phyloP scores from a whole-genome alignment of 805 yeast genomes.

The Candida ficus region DNA sequence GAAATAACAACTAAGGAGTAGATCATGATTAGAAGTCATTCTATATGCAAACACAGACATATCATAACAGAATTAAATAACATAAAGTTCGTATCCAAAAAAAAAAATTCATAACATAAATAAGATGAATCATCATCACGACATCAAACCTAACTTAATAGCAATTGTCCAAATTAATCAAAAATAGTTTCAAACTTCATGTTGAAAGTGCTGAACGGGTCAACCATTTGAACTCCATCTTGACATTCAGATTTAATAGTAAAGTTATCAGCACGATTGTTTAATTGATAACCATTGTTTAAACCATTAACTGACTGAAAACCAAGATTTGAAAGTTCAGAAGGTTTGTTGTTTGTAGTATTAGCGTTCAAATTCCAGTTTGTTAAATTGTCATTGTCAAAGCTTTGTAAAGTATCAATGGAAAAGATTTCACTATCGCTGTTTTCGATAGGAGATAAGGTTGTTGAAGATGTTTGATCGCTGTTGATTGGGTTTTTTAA shows the following conservation, averaged over 20 bases:
- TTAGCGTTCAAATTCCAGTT: background rate
- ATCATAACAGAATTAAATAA: background rate
- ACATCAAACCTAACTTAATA: too few species aligned
- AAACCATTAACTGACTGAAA: background rate
- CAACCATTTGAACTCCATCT: background rate
- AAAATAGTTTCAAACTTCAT: conserved; percentile 5
- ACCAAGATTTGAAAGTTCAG: background rate
- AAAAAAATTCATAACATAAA: background rate
- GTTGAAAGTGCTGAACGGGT: background rate
- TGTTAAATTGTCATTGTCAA: background rate
- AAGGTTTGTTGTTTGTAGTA: background rate
- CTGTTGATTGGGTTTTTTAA: background rate
- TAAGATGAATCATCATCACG: background rate
- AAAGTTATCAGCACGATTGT: background rate
- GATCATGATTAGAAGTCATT: too few species aligned
- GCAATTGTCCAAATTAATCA: background rate
- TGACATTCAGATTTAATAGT: conserved; percentile 1
- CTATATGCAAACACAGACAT: too few species aligned
- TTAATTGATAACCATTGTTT: background rate
- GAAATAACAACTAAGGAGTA: too few species aligned
- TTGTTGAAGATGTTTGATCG: conserved; percentile 1
- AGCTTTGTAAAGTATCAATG: conserved; percentile 6
- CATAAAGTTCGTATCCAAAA: background rate
- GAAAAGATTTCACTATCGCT: conserved; percentile 7
- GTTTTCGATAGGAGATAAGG: conserved; percentile 7